phyloP scores from a whole-genome alignment of 495 filamentous ascomycete species.

The Aspergillus campestris region DNA sequence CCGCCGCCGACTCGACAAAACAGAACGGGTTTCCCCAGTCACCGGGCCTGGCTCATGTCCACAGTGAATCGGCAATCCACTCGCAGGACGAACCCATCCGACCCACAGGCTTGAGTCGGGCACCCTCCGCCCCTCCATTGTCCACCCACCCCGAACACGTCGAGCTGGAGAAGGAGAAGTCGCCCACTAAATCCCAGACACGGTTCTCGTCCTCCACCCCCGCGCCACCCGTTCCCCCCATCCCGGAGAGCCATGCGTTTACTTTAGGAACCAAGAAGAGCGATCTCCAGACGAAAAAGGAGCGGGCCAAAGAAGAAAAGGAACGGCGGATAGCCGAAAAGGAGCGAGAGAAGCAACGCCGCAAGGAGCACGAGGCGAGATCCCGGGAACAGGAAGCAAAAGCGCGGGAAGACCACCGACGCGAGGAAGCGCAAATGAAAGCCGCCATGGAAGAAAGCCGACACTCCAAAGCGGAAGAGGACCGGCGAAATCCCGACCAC shows the following conservation, averaged over 20 bases:
- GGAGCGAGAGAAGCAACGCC: constrained; percentile 56
- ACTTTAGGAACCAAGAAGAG: constrained; percentile 36
- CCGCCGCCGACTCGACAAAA: constrained; percentile 47
- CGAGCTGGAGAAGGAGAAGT: constrained; percentile 12
- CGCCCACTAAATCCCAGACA: constrained; percentile 8
- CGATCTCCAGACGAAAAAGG: constrained; percentile 38
- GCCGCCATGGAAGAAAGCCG: constrained; percentile 52
- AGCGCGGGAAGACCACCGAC: constrained; percentile 41
- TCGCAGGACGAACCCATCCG: constrained; percentile 40
- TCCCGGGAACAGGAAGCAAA: constrained; percentile 44
- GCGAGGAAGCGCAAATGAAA: constrained; percentile 51
- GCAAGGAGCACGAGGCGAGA: constrained; percentile 51
- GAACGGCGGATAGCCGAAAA: constrained; percentile 60
- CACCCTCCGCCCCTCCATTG: constrained; percentile 50
- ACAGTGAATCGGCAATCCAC: constrained; percentile 33
- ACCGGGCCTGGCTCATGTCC: constrained; percentile 27
- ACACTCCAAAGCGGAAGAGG: constrained; percentile 41
- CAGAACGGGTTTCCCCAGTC: constrained; percentile 30
- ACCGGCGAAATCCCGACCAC: constrained; percentile 30
- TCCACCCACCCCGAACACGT: constrained; percentile 26
- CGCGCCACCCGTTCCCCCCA: constrained; percentile 28
- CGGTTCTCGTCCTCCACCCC: not conserved
- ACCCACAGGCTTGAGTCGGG: constrained; percentile 48
- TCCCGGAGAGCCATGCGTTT: constrained; percentile 23
- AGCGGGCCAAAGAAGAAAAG: constrained; percentile 50